Evolutionary conservation across 129 eudicot species (phyloP), one percentile per base, ranked within the genome.

Genomic region (Artemisia argyi): DNA sequence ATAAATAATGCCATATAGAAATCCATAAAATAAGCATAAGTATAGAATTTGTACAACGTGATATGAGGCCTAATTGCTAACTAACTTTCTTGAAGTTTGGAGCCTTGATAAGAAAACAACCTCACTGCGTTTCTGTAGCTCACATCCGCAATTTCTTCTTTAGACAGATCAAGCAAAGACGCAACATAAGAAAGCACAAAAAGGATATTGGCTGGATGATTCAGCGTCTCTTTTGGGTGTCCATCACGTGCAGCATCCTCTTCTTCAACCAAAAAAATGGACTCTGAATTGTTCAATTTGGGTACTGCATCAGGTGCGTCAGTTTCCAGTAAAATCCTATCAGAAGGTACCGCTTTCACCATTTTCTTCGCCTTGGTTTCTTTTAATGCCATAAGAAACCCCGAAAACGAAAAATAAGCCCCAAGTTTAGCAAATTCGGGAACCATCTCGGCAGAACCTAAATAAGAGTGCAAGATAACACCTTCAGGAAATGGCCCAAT

Each of bases 381-480:
- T 80, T 95, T 90, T 89, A 88, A 57, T 12, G 86, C 83, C 96
- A 90, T 84, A 44, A 95, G 85, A 75, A 86, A 88, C 73, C 99
- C 99, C 44, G 99, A 95, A 73, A 95, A 84, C 1, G 99, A 95
- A 76, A 95, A 95, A 83, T 95, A 95, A 44, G 97, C 94, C 9
- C 97, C 97, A 14, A 90, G 94, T 73, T 81, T 80, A 46, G 96
- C 86, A 19, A 95, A 76, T 47, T 90, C 96, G 26, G 93, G 89
- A 60, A 95, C 97, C 99, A 95, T 90, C 71, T 95, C 99, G 3
- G 99, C 96, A 55, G 99, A 90, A 17, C 99, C 99, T 47, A 90
- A 49, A 66, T 82, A 95, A 3, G 99, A 90, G 73, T 95, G 99
- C 76, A 95, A 80, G 53, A 95, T 75, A 7, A 95, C 79, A 52